A percentile compares a stretch with the other conserved stretches of the same genome.
Conservation (phyloP, 306 rosid species). For the Lathyrus sativus region DNA sequence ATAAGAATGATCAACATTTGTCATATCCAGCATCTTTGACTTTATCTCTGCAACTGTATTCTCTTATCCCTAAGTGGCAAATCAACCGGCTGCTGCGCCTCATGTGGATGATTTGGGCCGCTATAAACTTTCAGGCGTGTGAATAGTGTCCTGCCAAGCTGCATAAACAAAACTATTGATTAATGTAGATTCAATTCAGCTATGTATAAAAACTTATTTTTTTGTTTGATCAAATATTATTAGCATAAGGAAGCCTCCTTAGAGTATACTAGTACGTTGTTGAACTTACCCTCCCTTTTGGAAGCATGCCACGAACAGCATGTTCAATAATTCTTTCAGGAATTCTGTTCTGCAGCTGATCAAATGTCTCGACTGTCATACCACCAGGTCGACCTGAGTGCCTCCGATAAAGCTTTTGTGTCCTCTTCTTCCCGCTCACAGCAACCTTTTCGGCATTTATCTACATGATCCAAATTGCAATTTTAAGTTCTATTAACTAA, state of each 20-base stretch:
- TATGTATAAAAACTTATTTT: background rate
- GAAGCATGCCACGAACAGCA: slow-evolving; percentile 99
- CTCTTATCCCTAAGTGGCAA: slow-evolving; percentile 90
- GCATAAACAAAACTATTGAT: slow-evolving; percentile 43
- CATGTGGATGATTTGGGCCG: slow-evolving; percentile 92
- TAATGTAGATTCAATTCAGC: slow-evolving; percentile 39
- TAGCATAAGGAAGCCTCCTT: slow-evolving; percentile 13
- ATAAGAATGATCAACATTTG: background rate
- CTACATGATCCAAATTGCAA: slow-evolving; percentile 45
- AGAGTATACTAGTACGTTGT: slow-evolving; percentile 3
- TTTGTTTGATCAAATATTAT: background rate
- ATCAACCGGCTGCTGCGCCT: slow-evolving; percentile 78
- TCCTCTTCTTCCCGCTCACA: slow-evolving; percentile 89
- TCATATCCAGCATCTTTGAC: slow-evolving; percentile 38
- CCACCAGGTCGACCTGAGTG: slow-evolving; percentile 99
- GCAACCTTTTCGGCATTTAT: slow-evolving; percentile 96
- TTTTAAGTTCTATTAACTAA: too few relatives aligned
- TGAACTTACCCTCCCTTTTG: slow-evolving; percentile 92
- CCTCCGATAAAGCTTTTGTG: slow-evolving; percentile 91
- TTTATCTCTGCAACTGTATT: slow-evolving; percentile 64
- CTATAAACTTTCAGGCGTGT: slow-evolving; percentile 89
- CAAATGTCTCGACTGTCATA: slow-evolving; percentile 90
- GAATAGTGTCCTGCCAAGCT: slow-evolving; percentile 94
- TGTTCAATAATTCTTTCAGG: slow-evolving; percentile 96
- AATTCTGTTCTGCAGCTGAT: slow-evolving; percentile 87